These are phyloP conservation scores for Sporobolomyces pararoseus DNA, from an alignment of 768 basidiomycete species.

Conservation along the genomic window DNA sequence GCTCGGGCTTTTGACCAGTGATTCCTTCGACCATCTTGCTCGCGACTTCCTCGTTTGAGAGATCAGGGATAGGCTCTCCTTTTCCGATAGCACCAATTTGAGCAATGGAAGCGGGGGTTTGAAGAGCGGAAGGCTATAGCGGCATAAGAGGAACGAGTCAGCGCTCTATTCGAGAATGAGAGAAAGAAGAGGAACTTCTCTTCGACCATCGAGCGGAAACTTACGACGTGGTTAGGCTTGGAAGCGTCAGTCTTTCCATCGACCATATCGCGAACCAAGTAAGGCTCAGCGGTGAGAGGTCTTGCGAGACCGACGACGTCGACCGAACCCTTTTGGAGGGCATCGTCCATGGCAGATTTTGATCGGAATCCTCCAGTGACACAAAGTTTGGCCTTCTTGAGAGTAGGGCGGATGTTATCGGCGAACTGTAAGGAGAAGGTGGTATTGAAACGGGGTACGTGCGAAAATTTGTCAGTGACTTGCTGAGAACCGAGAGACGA, in stretches of 20 bases:
- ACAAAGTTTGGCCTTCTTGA: slow-evolving; percentile 44
- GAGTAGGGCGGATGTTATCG: slow-evolving; percentile 43
- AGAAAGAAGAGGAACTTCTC: too few relatives aligned
- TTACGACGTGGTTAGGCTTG: slow-evolving; percentile 1
- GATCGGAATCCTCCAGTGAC: slow-evolving; percentile 50
- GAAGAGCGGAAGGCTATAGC: background rate
- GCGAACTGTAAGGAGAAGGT: slow-evolving; percentile 39
- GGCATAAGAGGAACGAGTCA: too few relatives aligned
- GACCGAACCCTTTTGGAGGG: slow-evolving; percentile 31
- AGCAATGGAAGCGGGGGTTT: slow-evolving; percentile 38
- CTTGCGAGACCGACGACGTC: slow-evolving; percentile 48
- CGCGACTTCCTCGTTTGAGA: slow-evolving; percentile 29
- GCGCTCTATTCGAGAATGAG: slow-evolving; percentile 17
- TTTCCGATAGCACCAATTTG: slow-evolving; percentile 39
- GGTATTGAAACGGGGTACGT: too few relatives aligned
- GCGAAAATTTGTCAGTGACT: too few relatives aligned
- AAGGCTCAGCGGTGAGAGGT: slow-evolving; percentile 47
- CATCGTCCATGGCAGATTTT: slow-evolving; percentile 45
- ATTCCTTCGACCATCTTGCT: slow-evolving; percentile 19
- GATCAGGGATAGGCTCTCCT: slow-evolving; percentile 36
- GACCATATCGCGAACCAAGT: slow-evolving; percentile 45
- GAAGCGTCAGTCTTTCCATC: slow-evolving; percentile 43
- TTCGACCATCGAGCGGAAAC: too few relatives aligned
- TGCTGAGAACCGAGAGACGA: too few relatives aligned
- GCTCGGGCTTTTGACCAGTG: slow-evolving; percentile 9